Evolutionary conservation across 2,329 filamentous ascomycete species (phyloP).

Genomic region (Trichoderma harzianum): DNA sequence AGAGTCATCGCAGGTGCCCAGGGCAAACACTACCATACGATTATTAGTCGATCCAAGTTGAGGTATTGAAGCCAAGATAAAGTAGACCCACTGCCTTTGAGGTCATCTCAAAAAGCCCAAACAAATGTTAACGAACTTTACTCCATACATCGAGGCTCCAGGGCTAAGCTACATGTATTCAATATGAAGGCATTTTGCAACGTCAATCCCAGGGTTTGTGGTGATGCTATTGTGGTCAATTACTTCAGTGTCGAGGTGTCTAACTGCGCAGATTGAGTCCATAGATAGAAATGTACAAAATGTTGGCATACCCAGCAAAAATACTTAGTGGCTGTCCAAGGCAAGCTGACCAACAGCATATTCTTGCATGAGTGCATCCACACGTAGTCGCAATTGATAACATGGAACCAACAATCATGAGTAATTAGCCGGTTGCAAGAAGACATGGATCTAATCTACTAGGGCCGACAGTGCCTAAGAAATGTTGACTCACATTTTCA

Average conservation of each 20-base stretch:
- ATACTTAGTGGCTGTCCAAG: not conserved
- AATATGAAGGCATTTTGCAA: too few relatives aligned
- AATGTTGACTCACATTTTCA: not conserved
- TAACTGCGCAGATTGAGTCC: not conserved
- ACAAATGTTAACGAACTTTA: not conserved
- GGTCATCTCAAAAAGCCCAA: not conserved
- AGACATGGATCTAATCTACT: not conserved
- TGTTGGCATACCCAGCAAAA: not conserved
- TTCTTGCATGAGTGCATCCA: not conserved
- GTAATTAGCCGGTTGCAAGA: not conserved
- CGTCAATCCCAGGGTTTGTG: too few relatives aligned
- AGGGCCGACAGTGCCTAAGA: not conserved
- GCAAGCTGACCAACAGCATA: not conserved
- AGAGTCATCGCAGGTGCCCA: not conserved
- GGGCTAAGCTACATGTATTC: too few relatives aligned
- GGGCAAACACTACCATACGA: not conserved
- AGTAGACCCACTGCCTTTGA: not conserved
- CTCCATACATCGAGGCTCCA: too few relatives aligned
- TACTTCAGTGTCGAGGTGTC: too few relatives aligned
- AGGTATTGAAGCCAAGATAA: not conserved
- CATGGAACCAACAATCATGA: not conserved
- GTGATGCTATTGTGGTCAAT: too few relatives aligned
- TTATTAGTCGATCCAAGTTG: not conserved
- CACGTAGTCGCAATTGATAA: not conserved
- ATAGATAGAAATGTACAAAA: not conserved